Evolutionary conservation across 2,329 filamentous ascomycete species (phyloP).

Genomic region (Calonectria honghensis): DNA sequence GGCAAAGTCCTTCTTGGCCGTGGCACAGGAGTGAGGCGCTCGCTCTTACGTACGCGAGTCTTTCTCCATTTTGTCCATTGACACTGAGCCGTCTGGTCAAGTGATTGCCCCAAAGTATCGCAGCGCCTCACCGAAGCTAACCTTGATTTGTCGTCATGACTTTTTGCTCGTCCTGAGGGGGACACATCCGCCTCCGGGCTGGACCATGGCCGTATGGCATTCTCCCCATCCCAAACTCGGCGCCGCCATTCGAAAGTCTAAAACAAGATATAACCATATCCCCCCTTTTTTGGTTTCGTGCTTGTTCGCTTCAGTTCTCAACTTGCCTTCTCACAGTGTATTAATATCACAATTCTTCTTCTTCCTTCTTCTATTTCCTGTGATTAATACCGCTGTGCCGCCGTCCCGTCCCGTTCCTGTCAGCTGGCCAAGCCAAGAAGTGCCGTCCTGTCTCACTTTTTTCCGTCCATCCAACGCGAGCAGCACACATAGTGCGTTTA

Average conservation of each 20-base stretch:
- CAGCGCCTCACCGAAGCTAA: slow-evolving; percentile 26
- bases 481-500: slow-evolving; percentile 13
- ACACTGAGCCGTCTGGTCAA: slow-evolving; percentile 6
- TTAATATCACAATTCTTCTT: background rate
- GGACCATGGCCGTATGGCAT: slow-evolving; percentile 1
- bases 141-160: slow-evolving; percentile 24
- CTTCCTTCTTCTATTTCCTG: background rate
- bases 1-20: slow-evolving; percentile 20
- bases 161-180: background rate
- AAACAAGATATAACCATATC: slow-evolving; percentile 4
- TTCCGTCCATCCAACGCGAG: slow-evolving; percentile 20
- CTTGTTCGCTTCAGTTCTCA: background rate
- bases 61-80: background rate
- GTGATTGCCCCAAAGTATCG: slow-evolving; percentile 28
- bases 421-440: slow-evolving; percentile 10
- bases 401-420: slow-evolving; percentile 15
- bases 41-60: slow-evolving; percentile 8
- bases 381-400: slow-evolving; percentile 12
- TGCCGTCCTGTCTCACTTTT: slow-evolving; percentile 18
- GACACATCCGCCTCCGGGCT: slow-evolving; percentile 16
- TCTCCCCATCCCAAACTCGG: slow-evolving; percentile 21
- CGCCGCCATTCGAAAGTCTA: background rate
- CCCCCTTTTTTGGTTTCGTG: background rate
- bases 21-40: slow-evolving; percentile 7
- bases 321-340: background rate